phyloP scores from a whole-genome alignment of 345 rosid genomes.

The Orychophragmus violaceus region DNA sequence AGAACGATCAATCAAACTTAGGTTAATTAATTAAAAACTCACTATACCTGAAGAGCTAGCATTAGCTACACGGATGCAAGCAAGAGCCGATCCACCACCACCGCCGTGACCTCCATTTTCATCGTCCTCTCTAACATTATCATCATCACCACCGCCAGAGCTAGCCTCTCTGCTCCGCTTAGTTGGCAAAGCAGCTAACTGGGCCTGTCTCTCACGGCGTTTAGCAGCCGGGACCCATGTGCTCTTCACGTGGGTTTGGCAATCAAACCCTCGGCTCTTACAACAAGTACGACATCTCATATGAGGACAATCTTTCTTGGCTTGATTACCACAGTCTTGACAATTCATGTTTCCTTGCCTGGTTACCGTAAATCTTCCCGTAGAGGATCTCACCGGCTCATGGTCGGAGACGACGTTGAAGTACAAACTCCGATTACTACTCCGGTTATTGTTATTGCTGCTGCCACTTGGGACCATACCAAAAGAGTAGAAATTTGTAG shows the following conservation, averaged over 20 bases:
- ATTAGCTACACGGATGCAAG: slow-evolving; percentile 23
- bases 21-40: background rate
- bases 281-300: slow-evolving; percentile 96
- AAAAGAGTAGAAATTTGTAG: slow-evolving; percentile 44
- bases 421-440: slow-evolving; percentile 28
- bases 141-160: slow-evolving; percentile 31
- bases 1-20: background rate
- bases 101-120: slow-evolving; percentile 4
- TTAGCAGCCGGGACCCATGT: slow-evolving; percentile 97
- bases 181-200: slow-evolving; percentile 42
- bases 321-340: slow-evolving; percentile 96
- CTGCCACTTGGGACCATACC: slow-evolving; percentile 52
- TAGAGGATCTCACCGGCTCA: slow-evolving; percentile 44
- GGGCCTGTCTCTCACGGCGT: slow-evolving; percentile 87
- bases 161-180: slow-evolving; percentile 29
- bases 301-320: slow-evolving; percentile 82
- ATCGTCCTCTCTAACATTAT: slow-evolving; percentile 32
- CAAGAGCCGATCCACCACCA: slow-evolving; percentile 21
- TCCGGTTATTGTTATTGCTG: slow-evolving; percentile 21
- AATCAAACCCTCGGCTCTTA: slow-evolving; percentile 95
- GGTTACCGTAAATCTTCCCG: slow-evolving; percentile 50
- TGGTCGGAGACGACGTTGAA: slow-evolving; percentile 36
- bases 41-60: slow-evolving; percentile 27
- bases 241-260: slow-evolving; percentile 89
- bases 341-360: slow-evolving; percentile 78